Percentiles rank a stretch among this genome's conserved stretches.
These are phyloP conservation scores for Puccinia horiana DNA, from an alignment of 1,284 basidiomycete genomes.

Conservation along the genomic window DNA sequence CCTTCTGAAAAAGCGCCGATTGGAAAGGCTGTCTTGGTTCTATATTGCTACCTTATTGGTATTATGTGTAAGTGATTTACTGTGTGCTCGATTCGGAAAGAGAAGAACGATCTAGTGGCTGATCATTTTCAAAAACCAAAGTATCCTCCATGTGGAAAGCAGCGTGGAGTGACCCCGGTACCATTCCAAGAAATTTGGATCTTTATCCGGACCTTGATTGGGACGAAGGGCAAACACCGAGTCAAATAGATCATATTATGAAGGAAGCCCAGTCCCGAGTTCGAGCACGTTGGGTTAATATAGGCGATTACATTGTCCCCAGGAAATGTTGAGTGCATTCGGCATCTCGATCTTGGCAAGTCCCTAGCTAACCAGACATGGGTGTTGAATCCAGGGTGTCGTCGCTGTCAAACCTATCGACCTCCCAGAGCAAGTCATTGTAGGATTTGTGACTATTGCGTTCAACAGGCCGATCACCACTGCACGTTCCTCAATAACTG, in stretches of 20 bases:
- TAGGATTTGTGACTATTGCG: conserved; percentile 58
- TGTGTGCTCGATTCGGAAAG: neutral
- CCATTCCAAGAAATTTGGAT: conserved; percentile 27
- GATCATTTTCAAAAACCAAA: neutral
- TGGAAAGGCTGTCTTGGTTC: neutral
- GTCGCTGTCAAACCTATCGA: conserved; percentile 57
- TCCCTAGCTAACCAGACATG: neutral
- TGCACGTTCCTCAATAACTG: conserved; percentile 59
- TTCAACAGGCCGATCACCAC: conserved; percentile 57
- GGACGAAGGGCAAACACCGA: neutral
- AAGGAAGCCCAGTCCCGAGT: conserved; percentile 5
- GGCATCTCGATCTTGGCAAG: neutral
- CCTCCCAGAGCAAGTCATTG: conserved; percentile 58
- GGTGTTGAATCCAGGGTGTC: conserved; percentile 53
- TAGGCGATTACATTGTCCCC: conserved; percentile 6
- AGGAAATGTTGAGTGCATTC: conserved; percentile 13
- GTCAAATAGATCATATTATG: neutral
- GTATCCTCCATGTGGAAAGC: conserved; percentile 42
- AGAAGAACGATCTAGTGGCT: neutral
- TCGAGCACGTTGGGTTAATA: conserved; percentile 12
- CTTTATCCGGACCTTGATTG: neutral
- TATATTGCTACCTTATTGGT: conserved; percentile 28
- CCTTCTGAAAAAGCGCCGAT: neutral
- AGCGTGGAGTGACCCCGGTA: conserved; percentile 29
- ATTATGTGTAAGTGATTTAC: conserved; percentile 24